Evolutionary conservation across 202 grass and related monocot species (phyloP).

Genomic region (Setaria italica): DNA sequence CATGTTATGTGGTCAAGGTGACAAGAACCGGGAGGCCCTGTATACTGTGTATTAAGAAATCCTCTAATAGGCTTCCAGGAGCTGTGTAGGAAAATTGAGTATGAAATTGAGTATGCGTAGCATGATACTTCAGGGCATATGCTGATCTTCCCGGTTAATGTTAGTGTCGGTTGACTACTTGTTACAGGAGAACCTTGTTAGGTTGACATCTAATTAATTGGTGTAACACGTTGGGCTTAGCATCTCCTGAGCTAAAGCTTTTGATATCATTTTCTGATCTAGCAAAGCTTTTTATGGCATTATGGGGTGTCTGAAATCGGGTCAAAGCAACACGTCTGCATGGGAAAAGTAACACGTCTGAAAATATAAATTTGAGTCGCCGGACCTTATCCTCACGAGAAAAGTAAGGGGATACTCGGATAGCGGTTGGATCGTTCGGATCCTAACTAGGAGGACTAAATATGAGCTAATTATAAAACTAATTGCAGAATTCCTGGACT

Average conservation of each 20-base stretch:
- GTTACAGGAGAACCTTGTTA: slow-evolving; percentile 12
- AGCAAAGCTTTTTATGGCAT: not conserved
- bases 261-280: not conserved
- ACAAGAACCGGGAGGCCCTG: slow-evolving; percentile 16
- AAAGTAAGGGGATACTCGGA: too few species aligned
- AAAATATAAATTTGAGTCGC: too few species aligned
- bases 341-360: too few species aligned
- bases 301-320: not conserved
- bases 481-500: too few species aligned
- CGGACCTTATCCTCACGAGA: too few species aligned
- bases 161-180: not conserved
- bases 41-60: slow-evolving; percentile 28
- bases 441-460: too few species aligned
- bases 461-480: too few species aligned
- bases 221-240: not conserved
- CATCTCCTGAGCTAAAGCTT: not conserved
- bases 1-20: slow-evolving; percentile 80
- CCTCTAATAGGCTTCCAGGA: slow-evolving; percentile 31
- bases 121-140: slow-evolving; percentile 38
- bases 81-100: not conserved
- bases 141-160: slow-evolving; percentile 19
- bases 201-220: not conserved
- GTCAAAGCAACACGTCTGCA: not conserved
- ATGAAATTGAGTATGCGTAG: slow-evolving; percentile 28
- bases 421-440: too few species aligned